Evolutionary conservation across 177 flowering plant genomes (phyloP).

Genomic region (Tripterygium wilfordii): DNA sequence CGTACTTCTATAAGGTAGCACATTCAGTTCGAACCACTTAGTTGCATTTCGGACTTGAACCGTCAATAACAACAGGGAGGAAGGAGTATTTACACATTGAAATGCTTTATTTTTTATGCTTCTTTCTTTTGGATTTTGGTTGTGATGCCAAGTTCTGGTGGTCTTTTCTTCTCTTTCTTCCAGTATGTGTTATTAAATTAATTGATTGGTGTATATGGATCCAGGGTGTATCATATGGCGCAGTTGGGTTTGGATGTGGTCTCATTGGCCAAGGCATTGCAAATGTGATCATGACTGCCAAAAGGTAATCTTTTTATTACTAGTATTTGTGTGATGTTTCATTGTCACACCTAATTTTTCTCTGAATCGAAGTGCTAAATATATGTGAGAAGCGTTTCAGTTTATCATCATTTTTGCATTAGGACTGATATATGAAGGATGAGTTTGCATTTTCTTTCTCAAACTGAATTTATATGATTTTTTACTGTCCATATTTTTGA

Average conservation of each 20-base stretch:
- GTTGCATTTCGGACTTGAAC: no score
- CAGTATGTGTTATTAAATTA: no score
- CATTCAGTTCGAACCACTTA: background rate
- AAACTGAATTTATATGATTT: no score
- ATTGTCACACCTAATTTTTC: no score
- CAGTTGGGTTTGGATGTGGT: constrained; percentile 52
- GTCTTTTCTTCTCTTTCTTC: background rate
- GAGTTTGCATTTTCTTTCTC: no score
- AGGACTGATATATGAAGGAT: no score
- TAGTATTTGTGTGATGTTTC: background rate
- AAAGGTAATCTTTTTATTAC: constrained; percentile 23
- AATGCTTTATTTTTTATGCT: background rate
- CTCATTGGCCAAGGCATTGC: constrained; percentile 58
- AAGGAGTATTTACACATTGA: no score
- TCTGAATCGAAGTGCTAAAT: background rate
- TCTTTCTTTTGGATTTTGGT: background rate
- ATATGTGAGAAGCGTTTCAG: no score
- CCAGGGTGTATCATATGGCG: constrained; percentile 46
- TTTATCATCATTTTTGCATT: no score
- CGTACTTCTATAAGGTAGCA: constrained; percentile 56
- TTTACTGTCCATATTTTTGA: no score
- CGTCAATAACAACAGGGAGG: no score
- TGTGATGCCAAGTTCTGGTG: background rate
- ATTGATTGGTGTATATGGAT: constrained; percentile 8
- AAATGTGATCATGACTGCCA: constrained; percentile 48